Base-by-base conservation (phyloP, 805 yeast genomes). In the Phaffomyces thermotolerans region DNA sequence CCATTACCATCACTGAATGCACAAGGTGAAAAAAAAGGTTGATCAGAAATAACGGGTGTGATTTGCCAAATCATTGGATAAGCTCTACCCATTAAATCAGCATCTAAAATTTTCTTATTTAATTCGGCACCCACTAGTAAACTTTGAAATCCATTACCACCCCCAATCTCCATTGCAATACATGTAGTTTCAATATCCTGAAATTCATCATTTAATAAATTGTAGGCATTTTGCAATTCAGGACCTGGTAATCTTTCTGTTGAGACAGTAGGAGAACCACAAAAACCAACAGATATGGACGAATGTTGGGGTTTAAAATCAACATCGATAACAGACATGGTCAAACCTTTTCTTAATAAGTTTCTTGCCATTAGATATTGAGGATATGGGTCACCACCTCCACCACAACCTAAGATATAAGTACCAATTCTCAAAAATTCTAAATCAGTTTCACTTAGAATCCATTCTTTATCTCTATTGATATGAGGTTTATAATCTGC, bases 371-470 rank as follows among this genome's bases (percentile, higher is more conserved):
- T 66, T 31, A 73, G 53, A 46, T 51, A 68, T 20, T 52, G 53
- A 6, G 72, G 57, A 52, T 71, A 69, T 20, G 78, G 76, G 38
- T 64, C 63, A 34, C 78, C 77, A 31, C 78, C 78, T 10, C 78
- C 78, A 3, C 77, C 78, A 53, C 73, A 68, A 9, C 77, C 78
- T 5, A 73, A 59, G 40, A 72, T 69, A 50, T 71, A 72, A 25
- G 68, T 56, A 13, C 77, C 78, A 37, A 69, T 63, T 30, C 66
- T 52, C 13, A 72, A 48, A 45, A 63, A 64, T 29, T 71, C 75
- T 39, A 59, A 47, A 54, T 72, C 77, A 4, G 53, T 56, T 46
- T 47, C 46, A 22, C 44, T 38, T 5, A 53, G 31, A 12, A 37
- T 22, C 56, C 56, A 53, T 64, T 73, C 41, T 45, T 44, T 44